Evolutionary conservation across 75 land plant genomes (phyloP), one percentile per base, ranked within the genome.

Genomic region (Ceratopteris richardii): DNA sequence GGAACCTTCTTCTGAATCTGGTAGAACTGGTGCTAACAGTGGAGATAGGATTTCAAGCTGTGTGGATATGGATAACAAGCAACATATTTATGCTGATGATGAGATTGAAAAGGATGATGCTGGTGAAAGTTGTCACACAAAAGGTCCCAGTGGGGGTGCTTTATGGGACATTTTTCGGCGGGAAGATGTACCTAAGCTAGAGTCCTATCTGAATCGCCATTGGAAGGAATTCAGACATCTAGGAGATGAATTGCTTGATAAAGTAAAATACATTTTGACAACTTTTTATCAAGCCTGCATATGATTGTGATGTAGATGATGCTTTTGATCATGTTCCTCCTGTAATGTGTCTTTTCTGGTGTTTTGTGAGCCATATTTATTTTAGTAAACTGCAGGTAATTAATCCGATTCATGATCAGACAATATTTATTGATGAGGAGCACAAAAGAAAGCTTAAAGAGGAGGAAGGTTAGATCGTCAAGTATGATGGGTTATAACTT

Each of bases 321-420:
- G n/a, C n/a, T n/a, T n/a, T n/a, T n/a, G n/a, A n/a, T n/a, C n/a
- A n/a, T 33, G 9, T 33, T 33, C 9, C 9, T 33, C 3, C 9
- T 4, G 5, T 21, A 46, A 18, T 46, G 13, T 46, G 37, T 19
- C 22, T 46, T 17, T 18, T 46, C 4, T 46, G 5, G 22, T 14
- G 5, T 18, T 46, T 21, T 46, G n/a, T n/a, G n/a, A 31, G 51
- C 57, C 10, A 23, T n/a, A n/a, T n/a, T n/a, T n/a, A n/a, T n/a
- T n/a, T n/a, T n/a, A n/a, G n/a, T n/a, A n/a, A n/a, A n/a, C 37
- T 33, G 37, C 61, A 87, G 92, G 76, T 88, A 54, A 39, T 66
- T 46, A 86, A 88, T 73, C 83, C 94, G 10, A 85, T 88, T 36
- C 94, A 82, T 62, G 90, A 88, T 58, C 94, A 88, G 51, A 62